Evolutionary conservation across 805 yeast species (phyloP).

Genomic region (Wickerhamiella hasegawae): DNA sequence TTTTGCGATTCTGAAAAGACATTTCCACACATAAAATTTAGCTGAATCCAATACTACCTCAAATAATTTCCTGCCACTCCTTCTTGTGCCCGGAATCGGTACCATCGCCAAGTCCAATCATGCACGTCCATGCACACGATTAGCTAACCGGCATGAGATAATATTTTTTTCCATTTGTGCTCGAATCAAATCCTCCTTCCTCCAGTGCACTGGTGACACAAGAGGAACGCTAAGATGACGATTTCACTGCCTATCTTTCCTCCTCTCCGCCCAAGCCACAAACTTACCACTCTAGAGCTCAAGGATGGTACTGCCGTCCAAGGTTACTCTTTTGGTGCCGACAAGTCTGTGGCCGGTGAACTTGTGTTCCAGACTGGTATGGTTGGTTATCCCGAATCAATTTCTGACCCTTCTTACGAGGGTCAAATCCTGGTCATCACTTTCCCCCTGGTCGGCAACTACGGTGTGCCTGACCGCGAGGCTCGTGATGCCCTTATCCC

Average conservation of each 20-base stretch:
- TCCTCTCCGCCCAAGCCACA: conserved; percentile 70
- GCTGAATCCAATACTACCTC: too few relatives aligned
- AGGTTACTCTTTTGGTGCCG: conserved; percentile 97
- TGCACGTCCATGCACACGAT: background rate
- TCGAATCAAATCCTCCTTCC: conserved; percentile 1
- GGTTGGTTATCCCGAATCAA: conserved; percentile 98
- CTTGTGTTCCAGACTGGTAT: conserved; percentile 98
- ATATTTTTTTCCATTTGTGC: conserved; percentile 1
- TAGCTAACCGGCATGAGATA: background rate
- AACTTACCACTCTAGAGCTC: conserved; percentile 73
- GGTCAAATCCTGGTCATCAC: conserved; percentile 96
- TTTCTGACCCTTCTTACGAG: conserved; percentile 95
- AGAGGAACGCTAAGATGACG: conserved; percentile 4
- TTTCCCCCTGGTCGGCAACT: conserved; percentile 92
- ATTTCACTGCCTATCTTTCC: conserved; percentile 72
- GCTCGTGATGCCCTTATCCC: conserved; percentile 58
- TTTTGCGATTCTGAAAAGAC: too few relatives aligned
- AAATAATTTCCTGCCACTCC: too few relatives aligned
- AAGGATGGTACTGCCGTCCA: conserved; percentile 74
- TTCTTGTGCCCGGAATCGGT: too few relatives aligned
- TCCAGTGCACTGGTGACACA: background rate
- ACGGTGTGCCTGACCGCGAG: conserved; percentile 92
- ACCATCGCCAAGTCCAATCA: too few relatives aligned
- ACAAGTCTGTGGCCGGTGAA: conserved; percentile 81
- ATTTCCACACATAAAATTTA: too few relatives aligned